phyloP scores from a whole-genome alignment of 2,329 filamentous ascomycete genomes.

The Apiospora arundinis region DNA sequence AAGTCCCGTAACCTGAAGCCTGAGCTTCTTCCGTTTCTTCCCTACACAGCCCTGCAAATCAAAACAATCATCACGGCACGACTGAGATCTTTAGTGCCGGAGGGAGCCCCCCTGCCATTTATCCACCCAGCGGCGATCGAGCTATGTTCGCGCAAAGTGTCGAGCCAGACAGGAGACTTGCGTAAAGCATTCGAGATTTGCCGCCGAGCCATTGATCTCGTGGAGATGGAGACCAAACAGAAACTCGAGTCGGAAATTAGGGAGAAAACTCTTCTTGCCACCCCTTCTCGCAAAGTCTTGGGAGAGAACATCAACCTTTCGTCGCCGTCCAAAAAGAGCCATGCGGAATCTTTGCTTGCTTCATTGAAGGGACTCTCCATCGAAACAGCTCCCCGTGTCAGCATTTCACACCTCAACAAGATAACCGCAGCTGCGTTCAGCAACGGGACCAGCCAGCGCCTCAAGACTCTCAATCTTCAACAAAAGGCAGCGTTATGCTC shows the following conservation, averaged over 20 bases:
- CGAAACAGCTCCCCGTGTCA: slow-evolving; percentile 85
- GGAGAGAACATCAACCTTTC: slow-evolving; percentile 82
- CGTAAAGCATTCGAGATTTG: slow-evolving; percentile 96
- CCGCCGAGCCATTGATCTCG: slow-evolving; percentile 84
- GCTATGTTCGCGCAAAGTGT: slow-evolving; percentile 92
- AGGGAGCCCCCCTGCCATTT: slow-evolving; percentile 73
- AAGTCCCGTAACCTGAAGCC: slow-evolving; percentile 94
- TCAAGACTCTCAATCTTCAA: slow-evolving; percentile 89
- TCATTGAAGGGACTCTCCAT: slow-evolving; percentile 70
- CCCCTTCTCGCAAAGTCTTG: slow-evolving; percentile 77
- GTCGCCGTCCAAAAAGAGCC: slow-evolving; percentile 54
- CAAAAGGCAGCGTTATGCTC: slow-evolving; percentile 95
- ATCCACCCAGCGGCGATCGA: slow-evolving; percentile 93
- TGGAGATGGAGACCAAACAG: slow-evolving; percentile 82
- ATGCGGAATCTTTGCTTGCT: slow-evolving; percentile 54
- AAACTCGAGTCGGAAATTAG: slow-evolving; percentile 70
- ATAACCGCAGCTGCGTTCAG: slow-evolving; percentile 90
- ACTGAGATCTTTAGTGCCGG: slow-evolving; percentile 74
- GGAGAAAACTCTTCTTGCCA: slow-evolving; percentile 63
- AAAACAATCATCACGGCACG: slow-evolving; percentile 85
- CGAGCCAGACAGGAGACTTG: slow-evolving; percentile 90
- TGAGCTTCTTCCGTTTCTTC: slow-evolving; percentile 86
- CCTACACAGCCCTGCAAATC: slow-evolving; percentile 88
- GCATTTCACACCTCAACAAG: slow-evolving; percentile 88
- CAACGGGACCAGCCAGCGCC: slow-evolving; percentile 83